Evolutionary conservation across 352 stramenopile species (phyloP), one percentile per base, ranked within the genome.

Genomic region (Proteromonas lacertae): DNA sequence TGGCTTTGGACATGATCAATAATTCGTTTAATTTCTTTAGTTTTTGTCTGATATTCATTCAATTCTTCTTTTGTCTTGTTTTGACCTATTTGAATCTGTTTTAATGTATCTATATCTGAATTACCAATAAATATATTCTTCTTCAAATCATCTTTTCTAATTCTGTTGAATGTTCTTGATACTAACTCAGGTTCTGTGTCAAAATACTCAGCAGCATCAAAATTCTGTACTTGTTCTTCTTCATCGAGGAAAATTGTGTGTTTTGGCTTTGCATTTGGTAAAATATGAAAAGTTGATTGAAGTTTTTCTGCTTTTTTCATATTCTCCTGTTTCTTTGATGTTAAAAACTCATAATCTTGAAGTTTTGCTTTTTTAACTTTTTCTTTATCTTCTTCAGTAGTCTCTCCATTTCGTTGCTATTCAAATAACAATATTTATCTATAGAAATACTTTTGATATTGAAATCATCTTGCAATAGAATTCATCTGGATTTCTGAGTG

Each of bases 401-500:
- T 35, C n/a, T 29, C 19, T 4, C 3, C 17, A 21, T 23, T n/a
- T 10, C n/a, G 4, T 8, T 40, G 35, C 12, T 1, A n/a, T 6
- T 23, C 35, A 10, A 29, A 36, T 26, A 56, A 48, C 5, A 69
- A 86, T 45, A 64, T 47, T 4, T 56, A 51, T 28, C 57, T 64
- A 34, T 79, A 59, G n/a, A n/a, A n/a, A n/a, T n/a, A n/a, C n/a
- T n/a, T n/a, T n/a, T n/a, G n/a, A n/a, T n/a, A n/a, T n/a, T n/a
- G n/a, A n/a, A n/a, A n/a, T n/a, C 86, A 98, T 96, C 17, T 62
- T 66, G 55, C 90, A 91, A 56, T 96, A 93, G 55, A 95, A 98
- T 62, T 98, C 86, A 55, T 98, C 86, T 9, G 81, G 80, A 51
- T 98, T 98, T 41, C 74, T 62, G 53, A 90, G 66, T n/a, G 22